A percentile compares a stretch with the other conserved stretches of the same genome.
Evolutionary conservation across 805 yeast species (phyloP).

Genomic region (Wilhelminamyces savonicus): DNA sequence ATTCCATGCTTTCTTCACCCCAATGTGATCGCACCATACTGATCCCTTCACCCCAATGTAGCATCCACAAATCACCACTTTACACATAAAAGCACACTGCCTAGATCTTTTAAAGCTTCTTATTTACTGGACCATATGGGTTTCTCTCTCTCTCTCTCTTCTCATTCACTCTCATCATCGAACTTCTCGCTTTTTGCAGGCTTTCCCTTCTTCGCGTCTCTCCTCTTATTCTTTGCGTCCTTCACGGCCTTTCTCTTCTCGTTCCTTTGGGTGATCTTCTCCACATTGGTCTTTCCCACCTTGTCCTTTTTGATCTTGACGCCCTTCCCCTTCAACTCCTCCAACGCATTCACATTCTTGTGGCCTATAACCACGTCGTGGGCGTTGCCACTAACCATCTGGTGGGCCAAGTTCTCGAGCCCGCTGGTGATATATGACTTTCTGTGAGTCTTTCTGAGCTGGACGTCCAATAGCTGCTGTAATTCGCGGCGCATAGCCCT

Average conservation of each 20-base stretch:
- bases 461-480: constrained; percentile 42
- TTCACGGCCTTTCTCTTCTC: background rate
- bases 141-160: no score
- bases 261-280: constrained; percentile 1
- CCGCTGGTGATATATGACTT: constrained; percentile 79
- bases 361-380: constrained; percentile 69
- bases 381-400: constrained; percentile 60
- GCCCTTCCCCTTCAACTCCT: constrained; percentile 34
- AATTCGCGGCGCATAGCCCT: constrained; percentile 46
- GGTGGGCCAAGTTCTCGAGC: constrained; percentile 67
- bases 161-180: no score
- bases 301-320: constrained; percentile 1
- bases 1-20: no score
- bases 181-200: no score
- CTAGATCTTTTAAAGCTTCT: no score
- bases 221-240: no score
- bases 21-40: no score
- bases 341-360: constrained; percentile 60
- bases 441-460: constrained; percentile 59
- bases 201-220: no score
- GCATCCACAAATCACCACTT: no score
- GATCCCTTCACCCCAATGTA: no score
- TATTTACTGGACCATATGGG: no score
- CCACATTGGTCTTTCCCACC: constrained; percentile 1
- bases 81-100: no score